Base-by-base conservation (phyloP, 2,329 filamentous ascomycete species). In the Lecanicillium sp. region DNA sequence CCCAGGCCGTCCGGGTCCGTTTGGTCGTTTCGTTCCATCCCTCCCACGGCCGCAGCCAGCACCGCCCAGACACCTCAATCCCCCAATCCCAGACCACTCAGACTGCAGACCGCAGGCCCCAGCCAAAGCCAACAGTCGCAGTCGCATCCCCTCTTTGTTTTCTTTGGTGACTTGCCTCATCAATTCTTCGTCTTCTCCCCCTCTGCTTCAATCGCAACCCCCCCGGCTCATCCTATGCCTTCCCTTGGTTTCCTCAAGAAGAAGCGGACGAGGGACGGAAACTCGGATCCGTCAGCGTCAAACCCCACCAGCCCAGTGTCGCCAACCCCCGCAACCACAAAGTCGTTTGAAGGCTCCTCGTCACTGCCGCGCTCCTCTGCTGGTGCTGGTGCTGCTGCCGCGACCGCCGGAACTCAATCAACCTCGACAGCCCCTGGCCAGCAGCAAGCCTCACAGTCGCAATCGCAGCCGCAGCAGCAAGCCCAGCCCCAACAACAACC, bases 241-340 rank as follows among this genome's bases (percentile, higher is more conserved):
- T 85, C 78, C 64, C 78, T 95, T 72, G 87, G 87, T 65, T 88
- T 95, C 60, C 79, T 96, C 61, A 95, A 95, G 78, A 96, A 95
- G 78, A 95, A 94, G 77, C 83, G 88, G 78, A 94, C 88, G 68
- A 94, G 88, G 78, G 88, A 95, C 71, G 84, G 80, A 58, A 77
- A 80, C 59, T 72, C 77, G 59, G 80, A 85, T 60, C 74, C 73
- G 52, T 78, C 80, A 56, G 71, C 79, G 55, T 71, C 72, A 49
- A 83, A 83, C 59, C 72, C 77, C 50, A 73, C 71, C 48, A 80
- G 77, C 54, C 74, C 77, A 44, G 67, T 78, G 52, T 80, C 78
- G 44, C 72, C 76, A 43, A 71, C 49, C 29, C 31, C 37, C 37
- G 19, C 73, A 45, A 68, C 68, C 44, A 67, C 67, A 39, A 73